A percentile compares a stretch with the other conserved stretches of the same genome.
These are phyloP conservation scores for Allium sativum DNA, from an alignment of 106 monocot genomes.

Conservation along the genomic window DNA sequence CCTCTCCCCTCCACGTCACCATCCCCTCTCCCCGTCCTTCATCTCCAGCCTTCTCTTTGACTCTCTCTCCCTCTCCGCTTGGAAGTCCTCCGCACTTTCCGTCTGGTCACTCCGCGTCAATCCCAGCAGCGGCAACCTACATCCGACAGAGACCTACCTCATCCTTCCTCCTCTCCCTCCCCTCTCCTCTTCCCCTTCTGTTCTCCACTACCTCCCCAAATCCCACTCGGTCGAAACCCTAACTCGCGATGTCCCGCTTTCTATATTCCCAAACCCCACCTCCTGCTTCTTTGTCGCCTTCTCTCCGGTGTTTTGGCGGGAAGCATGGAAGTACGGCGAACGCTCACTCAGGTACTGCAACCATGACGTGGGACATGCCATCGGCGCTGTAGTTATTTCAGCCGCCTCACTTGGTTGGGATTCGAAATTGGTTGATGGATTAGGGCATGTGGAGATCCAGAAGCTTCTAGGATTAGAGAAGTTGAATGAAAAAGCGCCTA, in stretches of 20 bases:
- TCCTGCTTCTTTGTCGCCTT: slow-evolving; percentile 34
- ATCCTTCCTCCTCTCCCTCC: slow-evolving; percentile 34
- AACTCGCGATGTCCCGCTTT: slow-evolving; percentile 12
- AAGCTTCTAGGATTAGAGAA: slow-evolving; percentile 26
- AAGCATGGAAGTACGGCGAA: slow-evolving; percentile 98
- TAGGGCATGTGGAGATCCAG: slow-evolving; percentile 50
- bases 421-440: slow-evolving; percentile 51
- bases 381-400: slow-evolving; percentile 54
- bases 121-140: slow-evolving; percentile 98
- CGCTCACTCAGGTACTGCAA: slow-evolving; percentile 93
- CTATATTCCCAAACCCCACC: slow-evolving; percentile 3
- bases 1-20: slow-evolving; percentile 17
- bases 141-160: slow-evolving; percentile 86
- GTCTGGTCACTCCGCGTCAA: slow-evolving; percentile 98
- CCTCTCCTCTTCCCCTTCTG: slow-evolving; percentile 23
- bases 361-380: slow-evolving; percentile 90
- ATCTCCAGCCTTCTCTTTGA: slow-evolving; percentile 71
- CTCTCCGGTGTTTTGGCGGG: slow-evolving; percentile 91
- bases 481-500: slow-evolving; percentile 28
- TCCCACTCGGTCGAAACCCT: slow-evolving; percentile 74
- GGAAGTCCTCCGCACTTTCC: slow-evolving; percentile 76
- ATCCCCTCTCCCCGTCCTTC: slow-evolving; percentile 27
- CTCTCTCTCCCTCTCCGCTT: slow-evolving; percentile 96
- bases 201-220: slow-evolving; percentile 88
- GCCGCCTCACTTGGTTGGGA: slow-evolving; percentile 91